A percentile compares a stretch with the other conserved stretches of the same genome.
phyloP scores from a whole-genome alignment of 2,329 filamentous ascomycete genomes.

The Nectriaceae sp. region DNA sequence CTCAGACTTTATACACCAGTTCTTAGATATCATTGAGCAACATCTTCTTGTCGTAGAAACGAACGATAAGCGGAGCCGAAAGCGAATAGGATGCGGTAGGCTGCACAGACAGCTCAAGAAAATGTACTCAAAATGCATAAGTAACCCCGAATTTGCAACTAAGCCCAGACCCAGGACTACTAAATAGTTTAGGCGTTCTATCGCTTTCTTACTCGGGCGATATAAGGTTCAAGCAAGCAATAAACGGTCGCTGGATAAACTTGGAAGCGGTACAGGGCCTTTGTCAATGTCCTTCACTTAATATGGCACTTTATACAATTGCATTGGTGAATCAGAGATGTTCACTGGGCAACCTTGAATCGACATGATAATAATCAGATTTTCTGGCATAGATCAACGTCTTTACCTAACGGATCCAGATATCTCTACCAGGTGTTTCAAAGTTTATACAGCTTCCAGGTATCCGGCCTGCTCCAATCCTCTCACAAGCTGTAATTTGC shows the following conservation, averaged over 20 bases:
- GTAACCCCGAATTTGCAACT: background rate
- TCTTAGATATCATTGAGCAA: slow-evolving; percentile 4
- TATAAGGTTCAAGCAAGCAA: no score
- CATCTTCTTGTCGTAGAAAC: slow-evolving; percentile 1
- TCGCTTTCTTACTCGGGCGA: no score
- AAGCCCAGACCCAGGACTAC: background rate
- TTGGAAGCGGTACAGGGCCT: no score
- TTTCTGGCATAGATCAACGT: no score
- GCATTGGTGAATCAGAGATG: no score
- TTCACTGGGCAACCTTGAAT: no score
- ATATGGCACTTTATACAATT: no score
- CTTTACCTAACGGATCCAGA: background rate
- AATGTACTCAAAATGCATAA: background rate
- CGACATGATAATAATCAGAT: no score
- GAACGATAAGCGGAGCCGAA: background rate
- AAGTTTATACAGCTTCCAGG: background rate
- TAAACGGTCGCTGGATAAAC: no score
- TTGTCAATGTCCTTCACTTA: no score
- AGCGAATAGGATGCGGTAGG: background rate
- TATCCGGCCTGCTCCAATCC: background rate
- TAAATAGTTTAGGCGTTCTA: no score
- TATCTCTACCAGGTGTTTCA: background rate
- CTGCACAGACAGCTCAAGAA: background rate
- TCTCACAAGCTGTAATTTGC: background rate
- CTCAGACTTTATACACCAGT: slow-evolving; percentile 6